A percentile compares a stretch with the other conserved stretches of the same genome.
Conservation (phyloP, 2,329 filamentous ascomycete species). For the Intubia oerlemansii region DNA sequence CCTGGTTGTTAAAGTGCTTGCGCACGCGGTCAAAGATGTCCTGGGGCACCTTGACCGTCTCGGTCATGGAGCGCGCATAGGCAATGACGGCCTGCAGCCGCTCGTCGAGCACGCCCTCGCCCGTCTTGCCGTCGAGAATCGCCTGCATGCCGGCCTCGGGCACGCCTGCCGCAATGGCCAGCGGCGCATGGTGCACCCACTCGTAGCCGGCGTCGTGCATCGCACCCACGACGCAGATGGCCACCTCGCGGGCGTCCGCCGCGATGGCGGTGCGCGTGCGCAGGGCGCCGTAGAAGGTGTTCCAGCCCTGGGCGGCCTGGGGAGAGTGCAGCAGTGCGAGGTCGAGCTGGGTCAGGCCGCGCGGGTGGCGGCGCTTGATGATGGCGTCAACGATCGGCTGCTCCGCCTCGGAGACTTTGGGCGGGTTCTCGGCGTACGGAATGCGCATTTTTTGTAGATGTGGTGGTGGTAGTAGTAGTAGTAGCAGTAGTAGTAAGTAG, state of each 20-base stretch:
- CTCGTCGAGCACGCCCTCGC: constrained; percentile 21
- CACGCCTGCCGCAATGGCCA: constrained; percentile 37
- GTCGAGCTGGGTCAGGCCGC: constrained; percentile 55
- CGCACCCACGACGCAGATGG: constrained; percentile 62
- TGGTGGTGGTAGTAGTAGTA: too few species aligned
- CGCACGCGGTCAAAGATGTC: constrained; percentile 43
- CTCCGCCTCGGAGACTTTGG: constrained; percentile 22
- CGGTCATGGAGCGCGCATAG: constrained; percentile 72
- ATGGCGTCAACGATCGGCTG: constrained; percentile 41
- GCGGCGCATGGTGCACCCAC: constrained; percentile 58
- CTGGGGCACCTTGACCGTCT: constrained; percentile 46
- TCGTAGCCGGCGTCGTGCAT: constrained; percentile 73
- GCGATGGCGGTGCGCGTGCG: constrained; percentile 31
- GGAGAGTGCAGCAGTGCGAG: constrained; percentile 56
- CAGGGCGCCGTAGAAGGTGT: constrained; percentile 42
- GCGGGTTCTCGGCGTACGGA: constrained; percentile 38
- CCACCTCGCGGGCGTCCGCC: constrained; percentile 47
- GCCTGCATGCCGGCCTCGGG: constrained; percentile 24
- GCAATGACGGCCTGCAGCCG: constrained; percentile 46
- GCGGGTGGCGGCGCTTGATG: constrained; percentile 40
- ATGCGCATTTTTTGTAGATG: constrained; percentile 41
- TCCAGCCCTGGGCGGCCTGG: constrained; percentile 56
- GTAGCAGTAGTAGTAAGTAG: too few species aligned
- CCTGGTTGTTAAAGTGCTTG: constrained; percentile 39
- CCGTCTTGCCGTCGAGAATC: constrained; percentile 6